These are phyloP conservation scores for Eucalyptus curtisii DNA, from an alignment of 345 rosid species.

Conservation along the genomic window DNA sequence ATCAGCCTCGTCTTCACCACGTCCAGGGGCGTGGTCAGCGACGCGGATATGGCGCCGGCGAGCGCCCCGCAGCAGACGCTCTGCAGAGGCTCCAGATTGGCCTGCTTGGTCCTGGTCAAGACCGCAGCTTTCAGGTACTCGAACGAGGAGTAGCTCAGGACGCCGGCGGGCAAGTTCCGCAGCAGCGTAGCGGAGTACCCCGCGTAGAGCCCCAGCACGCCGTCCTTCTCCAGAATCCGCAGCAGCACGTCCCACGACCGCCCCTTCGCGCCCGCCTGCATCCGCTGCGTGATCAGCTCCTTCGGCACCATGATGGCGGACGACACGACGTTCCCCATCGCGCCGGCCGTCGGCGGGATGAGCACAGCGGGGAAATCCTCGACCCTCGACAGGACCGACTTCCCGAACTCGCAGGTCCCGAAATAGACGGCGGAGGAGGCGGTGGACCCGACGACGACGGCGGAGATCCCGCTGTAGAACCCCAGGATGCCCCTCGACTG, in stretches of 20 bases:
- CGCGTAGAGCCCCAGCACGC: slow-evolving; percentile 76
- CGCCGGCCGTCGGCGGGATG: slow-evolving; percentile 93
- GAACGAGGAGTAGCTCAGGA: slow-evolving; percentile 80
- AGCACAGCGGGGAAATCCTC: slow-evolving; percentile 55
- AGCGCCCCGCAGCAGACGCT: slow-evolving; percentile 83
- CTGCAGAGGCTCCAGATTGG: slow-evolving; percentile 67
- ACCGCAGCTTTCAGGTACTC: slow-evolving; percentile 83
- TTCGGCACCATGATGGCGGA: slow-evolving; percentile 95
- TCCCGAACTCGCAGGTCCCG: slow-evolving; percentile 94
- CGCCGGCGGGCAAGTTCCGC: slow-evolving; percentile 90
- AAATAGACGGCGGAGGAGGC: slow-evolving; percentile 85
- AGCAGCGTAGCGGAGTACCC: slow-evolving; percentile 86
- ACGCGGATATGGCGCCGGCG: slow-evolving; percentile 92
- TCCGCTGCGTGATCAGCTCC: slow-evolving; percentile 80
- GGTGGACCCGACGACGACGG: slow-evolving; percentile 86
- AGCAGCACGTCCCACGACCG: slow-evolving; percentile 70
- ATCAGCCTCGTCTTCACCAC: slow-evolving; percentile 92
- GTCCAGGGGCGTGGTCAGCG: slow-evolving; percentile 80
- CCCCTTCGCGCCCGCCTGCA: slow-evolving; percentile 88
- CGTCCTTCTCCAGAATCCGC: slow-evolving; percentile 73
- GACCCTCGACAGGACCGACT: slow-evolving; percentile 59
- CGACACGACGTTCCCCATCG: slow-evolving; percentile 88
- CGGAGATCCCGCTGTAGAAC: slow-evolving; percentile 84
- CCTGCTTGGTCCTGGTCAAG: slow-evolving; percentile 44
- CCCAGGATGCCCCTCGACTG: slow-evolving; percentile 72